phyloP scores from a whole-genome alignment of 768 basidiomycete species.

The Albatrellus ellisii region DNA sequence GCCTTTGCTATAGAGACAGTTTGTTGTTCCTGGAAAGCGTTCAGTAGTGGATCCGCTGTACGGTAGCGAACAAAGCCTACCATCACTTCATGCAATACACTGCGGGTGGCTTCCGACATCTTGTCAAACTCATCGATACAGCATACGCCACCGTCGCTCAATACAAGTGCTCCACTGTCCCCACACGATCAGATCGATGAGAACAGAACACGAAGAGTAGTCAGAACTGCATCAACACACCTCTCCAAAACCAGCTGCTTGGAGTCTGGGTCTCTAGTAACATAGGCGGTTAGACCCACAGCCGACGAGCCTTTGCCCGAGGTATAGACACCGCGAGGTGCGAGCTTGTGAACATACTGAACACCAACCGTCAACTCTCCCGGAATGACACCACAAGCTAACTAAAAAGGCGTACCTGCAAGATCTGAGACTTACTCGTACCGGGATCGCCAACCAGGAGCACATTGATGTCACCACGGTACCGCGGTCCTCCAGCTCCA shows the following conservation, averaged over 20 bases:
- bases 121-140: slow-evolving; percentile 99
- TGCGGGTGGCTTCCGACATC: slow-evolving; percentile 95
- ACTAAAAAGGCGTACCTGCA: slow-evolving; percentile 44
- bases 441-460: slow-evolving; percentile 96
- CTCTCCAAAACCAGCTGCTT: slow-evolving; percentile 97
- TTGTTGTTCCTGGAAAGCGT: slow-evolving; percentile 80
- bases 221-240: slow-evolving; percentile 25
- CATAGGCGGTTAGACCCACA: slow-evolving; percentile 96
- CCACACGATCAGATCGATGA: slow-evolving; percentile 1
- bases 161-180: slow-evolving; percentile 76
- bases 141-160: slow-evolving; percentile 94
- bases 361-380: slow-evolving; percentile 7
- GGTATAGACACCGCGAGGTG: slow-evolving; percentile 93
- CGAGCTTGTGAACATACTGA: slow-evolving; percentile 98
- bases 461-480: slow-evolving; percentile 97
- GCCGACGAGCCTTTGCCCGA: slow-evolving; percentile 98
- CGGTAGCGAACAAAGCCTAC: slow-evolving; percentile 22
- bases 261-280: slow-evolving; percentile 95
- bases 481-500: slow-evolving; percentile 91
- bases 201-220: neutral
- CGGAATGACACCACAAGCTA: slow-evolving; percentile 1
- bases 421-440: slow-evolving; percentile 90
- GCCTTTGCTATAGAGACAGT: slow-evolving; percentile 99
- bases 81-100: slow-evolving; percentile 99
- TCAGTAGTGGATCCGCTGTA: neutral